Base-by-base conservation (phyloP, 2,329 filamentous ascomycete species). In the Neopestalotiopsis rosae region DNA sequence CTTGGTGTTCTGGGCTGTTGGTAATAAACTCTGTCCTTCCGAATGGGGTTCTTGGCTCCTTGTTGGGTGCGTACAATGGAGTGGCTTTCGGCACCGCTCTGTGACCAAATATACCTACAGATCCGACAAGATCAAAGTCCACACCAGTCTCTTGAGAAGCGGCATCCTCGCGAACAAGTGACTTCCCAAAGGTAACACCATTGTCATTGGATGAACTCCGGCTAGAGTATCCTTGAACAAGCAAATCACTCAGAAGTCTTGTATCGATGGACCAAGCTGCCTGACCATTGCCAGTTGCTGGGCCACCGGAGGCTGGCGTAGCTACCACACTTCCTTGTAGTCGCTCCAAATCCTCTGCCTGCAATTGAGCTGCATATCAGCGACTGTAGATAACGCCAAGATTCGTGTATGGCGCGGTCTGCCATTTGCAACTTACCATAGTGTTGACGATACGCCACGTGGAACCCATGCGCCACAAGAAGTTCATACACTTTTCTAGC, bases 101-200 rank as follows among this genome's bases (percentile, higher is more conserved):
- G 20, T 59, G 57, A 5, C 57, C 57, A 28, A 30, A 59, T 30
- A 59, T 59, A 20, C 57, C 57, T 32, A 20, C 57, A 30, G 57
- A 30, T 59, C 57, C 57, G 10, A 59, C 32, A 30, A 59, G 57
- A 28, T 59, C 57, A 28, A 59, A 59, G 24, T 59, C 57, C 32
- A 20, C 57, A 3, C 32, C 57, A 7, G 9, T 6, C 17, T 34
- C 57, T 34, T 17, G 13, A 28, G 17, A 14, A 24, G 17, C 28
- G 32, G 5, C 12, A 28, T 59, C 20, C 20, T 7, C 20, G 17
- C 9, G 24, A 30, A 59, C 32, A 14, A 59, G 32, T 59, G 57
- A 30, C 17, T 28, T 34, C 17, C 57, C 57, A 28, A 59, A 59
- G 13, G 28, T 12, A 7, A 5, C 12, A 3, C 20, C 13, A 34